phyloP scores from a whole-genome alignment of 2,329 filamentous ascomycete species.

The Orbilia javanica region DNA sequence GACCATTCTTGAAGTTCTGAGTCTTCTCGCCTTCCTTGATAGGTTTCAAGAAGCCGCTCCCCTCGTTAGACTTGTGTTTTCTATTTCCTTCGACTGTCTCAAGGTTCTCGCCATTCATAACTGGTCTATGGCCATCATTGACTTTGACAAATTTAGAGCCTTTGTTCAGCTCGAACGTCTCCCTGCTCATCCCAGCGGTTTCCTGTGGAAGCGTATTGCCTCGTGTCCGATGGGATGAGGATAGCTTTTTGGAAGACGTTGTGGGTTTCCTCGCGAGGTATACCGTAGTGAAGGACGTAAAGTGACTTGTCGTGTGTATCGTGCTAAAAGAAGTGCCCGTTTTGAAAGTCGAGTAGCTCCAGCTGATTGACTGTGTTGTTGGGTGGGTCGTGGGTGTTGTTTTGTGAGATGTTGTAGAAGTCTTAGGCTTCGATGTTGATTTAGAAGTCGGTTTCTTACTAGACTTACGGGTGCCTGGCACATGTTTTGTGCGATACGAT shows the following conservation, averaged over 20 bases:
- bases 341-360: conserved; percentile 19
- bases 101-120: background rate
- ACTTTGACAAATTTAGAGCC: background rate
- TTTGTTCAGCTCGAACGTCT: background rate
- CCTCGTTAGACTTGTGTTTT: background rate
- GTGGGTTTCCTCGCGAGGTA: conserved; percentile 7
- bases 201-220: background rate
- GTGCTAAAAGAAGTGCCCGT: conserved; percentile 14
- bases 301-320: background rate
- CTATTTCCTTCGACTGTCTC: background rate
- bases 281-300: conserved; percentile 32
- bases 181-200: background rate
- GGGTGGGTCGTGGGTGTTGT: background rate
- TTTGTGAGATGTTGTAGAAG: background rate
- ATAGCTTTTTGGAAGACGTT: background rate
- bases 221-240: conserved; percentile 8
- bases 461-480: background rate
- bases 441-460: background rate
- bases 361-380: background rate
- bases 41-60: background rate
- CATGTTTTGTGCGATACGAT: conserved; percentile 13
- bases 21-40: background rate
- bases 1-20: background rate
- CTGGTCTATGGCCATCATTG: conserved; percentile 1
- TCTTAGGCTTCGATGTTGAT: background rate